Evolutionary conservation across 176 grass and related monocot genomes (phyloP), one percentile per base, ranked within the genome.

Genomic region (Phyllostachys edulis): DNA sequence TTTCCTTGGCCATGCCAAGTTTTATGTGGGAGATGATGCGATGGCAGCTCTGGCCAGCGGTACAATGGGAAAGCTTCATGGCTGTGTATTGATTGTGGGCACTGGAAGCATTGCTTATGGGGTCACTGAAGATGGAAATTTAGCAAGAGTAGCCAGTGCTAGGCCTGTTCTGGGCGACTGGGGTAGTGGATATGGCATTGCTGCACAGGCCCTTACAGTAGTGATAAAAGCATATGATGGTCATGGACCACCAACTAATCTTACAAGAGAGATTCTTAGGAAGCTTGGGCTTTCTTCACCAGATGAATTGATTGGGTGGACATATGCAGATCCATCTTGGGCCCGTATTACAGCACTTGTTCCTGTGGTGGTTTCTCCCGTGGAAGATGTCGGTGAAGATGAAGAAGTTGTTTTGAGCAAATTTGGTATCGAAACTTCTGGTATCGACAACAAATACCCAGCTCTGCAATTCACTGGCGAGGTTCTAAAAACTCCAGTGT

Each of bases 181-280:
- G 93, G 96, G 96, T 78, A 99, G 96, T 92, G 96, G 96, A 76
- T 94, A 96, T 94, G 96, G 96, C 80, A 99, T 99, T 92, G 96
- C 96, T 88, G 91, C 96, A 87, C 96, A 92, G 85, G 96, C 93
- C 76, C 63, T 99, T 81, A 99, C 96, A 73, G 93, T 93, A 36
- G 88, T 96, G 14, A 87, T 99, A 81, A 99, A 80, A 84, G 91
- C 93, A 61, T 79, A 94, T 4, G 96, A 99, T 80, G 93, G 93
- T 5, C 96, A 93, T 89, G 96, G 96, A 57, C 93, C 88, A 34
- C 88, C 83, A 75, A 99, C 96, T 86, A 94, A 88, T 77, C 88
- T 99, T 64, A 96, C 96, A 36, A 59, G 67, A 83, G 67, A 81
- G 18, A 94, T 99, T 47, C 93, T 96, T 71, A 78, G 75, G 72